These are phyloP conservation scores for Xerocomus brunneocitrinus DNA, from an alignment of 768 basidiomycete species.

Conservation along the genomic window DNA sequence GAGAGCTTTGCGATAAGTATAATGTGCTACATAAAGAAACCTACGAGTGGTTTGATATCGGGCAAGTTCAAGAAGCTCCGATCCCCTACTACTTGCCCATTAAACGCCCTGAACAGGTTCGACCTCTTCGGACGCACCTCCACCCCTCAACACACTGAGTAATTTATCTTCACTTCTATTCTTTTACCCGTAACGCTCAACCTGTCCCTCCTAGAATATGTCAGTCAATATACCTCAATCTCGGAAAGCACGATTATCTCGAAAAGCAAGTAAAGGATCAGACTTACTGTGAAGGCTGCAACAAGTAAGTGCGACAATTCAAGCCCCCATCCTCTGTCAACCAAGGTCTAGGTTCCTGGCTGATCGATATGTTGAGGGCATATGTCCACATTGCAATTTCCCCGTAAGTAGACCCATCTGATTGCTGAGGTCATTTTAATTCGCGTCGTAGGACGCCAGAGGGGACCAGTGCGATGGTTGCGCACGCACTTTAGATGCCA, in stretches of 20 bases:
- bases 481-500: constrained; percentile 85
- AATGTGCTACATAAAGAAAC: constrained; percentile 83
- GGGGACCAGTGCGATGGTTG: constrained; percentile 98
- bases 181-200: neutral
- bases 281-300: constrained; percentile 90
- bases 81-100: neutral
- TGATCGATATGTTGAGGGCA: constrained; percentile 97
- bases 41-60: constrained; percentile 97
- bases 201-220: constrained; percentile 55
- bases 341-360: constrained; percentile 70
- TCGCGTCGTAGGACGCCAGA: constrained; percentile 70
- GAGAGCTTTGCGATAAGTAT: constrained; percentile 87
- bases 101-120: constrained; percentile 48
- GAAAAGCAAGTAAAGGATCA: constrained; percentile 86
- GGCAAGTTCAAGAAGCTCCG: constrained; percentile 39
- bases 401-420: constrained; percentile 45
- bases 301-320: constrained; percentile 48
- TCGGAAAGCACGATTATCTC: constrained; percentile 72
- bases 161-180: constrained; percentile 16
- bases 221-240: constrained; percentile 83
- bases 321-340: constrained; percentile 4
- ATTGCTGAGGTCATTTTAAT: neutral
- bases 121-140: constrained; percentile 97
- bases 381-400: constrained; percentile 88
- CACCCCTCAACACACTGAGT: constrained; percentile 86